These are phyloP conservation scores for Crassisporium funariophilum DNA, from an alignment of 768 basidiomycete species.

Conservation along the genomic window DNA sequence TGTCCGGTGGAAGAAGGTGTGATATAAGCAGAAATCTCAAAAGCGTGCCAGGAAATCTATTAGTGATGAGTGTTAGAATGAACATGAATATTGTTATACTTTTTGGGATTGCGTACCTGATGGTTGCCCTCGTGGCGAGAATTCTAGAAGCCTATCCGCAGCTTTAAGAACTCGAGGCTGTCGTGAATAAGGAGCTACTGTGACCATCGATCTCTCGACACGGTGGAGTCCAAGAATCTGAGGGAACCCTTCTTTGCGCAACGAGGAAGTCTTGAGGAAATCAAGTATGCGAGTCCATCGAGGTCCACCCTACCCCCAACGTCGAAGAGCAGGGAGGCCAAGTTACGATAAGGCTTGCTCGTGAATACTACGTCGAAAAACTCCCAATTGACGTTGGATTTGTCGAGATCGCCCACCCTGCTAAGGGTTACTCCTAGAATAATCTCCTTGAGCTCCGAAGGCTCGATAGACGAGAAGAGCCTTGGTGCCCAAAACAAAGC, in stretches of 20 bases:
- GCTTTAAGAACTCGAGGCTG: too few relatives aligned
- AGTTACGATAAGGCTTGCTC: slow-evolving; percentile 1
- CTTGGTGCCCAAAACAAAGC: slow-evolving; percentile 12
- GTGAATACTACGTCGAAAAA: slow-evolving; percentile 13
- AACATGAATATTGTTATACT: too few relatives aligned
- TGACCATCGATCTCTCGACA: too few relatives aligned
- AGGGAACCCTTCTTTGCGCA: too few relatives aligned
- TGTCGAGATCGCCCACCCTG: slow-evolving; percentile 10
- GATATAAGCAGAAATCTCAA: too few relatives aligned
- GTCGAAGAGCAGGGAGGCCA: slow-evolving; percentile 7
- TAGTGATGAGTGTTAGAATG: too few relatives aligned
- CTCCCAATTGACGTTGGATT: slow-evolving; percentile 12
- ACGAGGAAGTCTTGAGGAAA: slow-evolving; percentile 10
- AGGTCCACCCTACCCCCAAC: slow-evolving; percentile 10
- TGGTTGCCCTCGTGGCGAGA: too few relatives aligned
- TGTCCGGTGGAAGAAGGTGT: too few relatives aligned
- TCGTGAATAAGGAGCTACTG: too few relatives aligned
- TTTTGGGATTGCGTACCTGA: too few relatives aligned
- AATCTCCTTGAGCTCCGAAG: neutral
- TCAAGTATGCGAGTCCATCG: slow-evolving; percentile 7
- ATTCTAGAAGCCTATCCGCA: too few relatives aligned
- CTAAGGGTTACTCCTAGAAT: slow-evolving; percentile 7
- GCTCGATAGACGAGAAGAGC: slow-evolving; percentile 8
- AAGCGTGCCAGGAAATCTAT: too few relatives aligned
- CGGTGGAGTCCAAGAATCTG: slow-evolving; percentile 8